Evolutionary conservation across 805 yeast species (phyloP), one percentile per base, ranked within the genome.

Genomic region (Wickerhamiella shivajii): DNA sequence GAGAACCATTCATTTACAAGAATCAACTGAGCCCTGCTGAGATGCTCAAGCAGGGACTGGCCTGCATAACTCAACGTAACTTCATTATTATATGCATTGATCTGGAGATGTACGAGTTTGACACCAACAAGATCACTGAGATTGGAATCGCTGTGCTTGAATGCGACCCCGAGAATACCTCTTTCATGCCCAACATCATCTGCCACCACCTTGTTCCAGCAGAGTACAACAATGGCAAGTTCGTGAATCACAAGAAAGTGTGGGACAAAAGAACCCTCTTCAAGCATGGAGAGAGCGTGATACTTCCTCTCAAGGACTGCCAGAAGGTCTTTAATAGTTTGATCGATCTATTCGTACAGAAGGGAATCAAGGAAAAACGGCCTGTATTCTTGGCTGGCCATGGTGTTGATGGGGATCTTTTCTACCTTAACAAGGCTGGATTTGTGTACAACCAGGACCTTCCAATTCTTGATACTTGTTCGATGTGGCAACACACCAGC

Each of bases 381-480:
- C 23, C 35, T 10, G 13, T 39, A 14, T 29, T 19, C 17, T 56
- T 72, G 26, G 74, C 75, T 16, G 84, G 81, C 1, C 85, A 76
- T 50, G 64, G 63, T 31, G 56, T 73, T 8, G 39, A 44, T 12
- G 73, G 71, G 11, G 84, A 76, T 46, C 35, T 76, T 12, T 55
- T 48, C 29, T 67, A 74, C 71, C 52, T 76, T 18, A 43, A 43
- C 13, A 43, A 49, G 9, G 38, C 69, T 23, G 14, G 17, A 11
- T 31, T 31, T 13, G 9, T 10, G 15, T 24, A 19, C 10, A 73
- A 71, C n/a, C 55, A 73, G 2, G 34, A 52, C 2, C 48, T 72
- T n/a, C 71, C 74, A 0, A 40, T 42, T 0, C 18, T 61, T 4
- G 84, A 76, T 46, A 73, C 81, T 0, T 58, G 59, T 38, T 50